Evolutionary conservation across 768 basidiomycete genomes (phyloP).

Genomic region (Gloeostereum incarnatum): DNA sequence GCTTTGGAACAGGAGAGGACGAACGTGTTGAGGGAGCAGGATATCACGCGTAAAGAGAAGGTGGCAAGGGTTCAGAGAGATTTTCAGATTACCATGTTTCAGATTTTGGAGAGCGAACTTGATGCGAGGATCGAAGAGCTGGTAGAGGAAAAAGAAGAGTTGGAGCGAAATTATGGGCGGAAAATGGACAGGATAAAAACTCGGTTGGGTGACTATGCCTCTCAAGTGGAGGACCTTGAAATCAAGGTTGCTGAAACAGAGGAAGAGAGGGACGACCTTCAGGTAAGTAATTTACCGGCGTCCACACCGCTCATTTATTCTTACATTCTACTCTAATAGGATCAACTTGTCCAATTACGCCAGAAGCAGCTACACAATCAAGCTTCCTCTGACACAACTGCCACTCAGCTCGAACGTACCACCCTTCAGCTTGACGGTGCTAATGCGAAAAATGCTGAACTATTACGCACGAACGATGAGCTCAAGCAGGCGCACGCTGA

Average conservation of each 20-base stretch:
- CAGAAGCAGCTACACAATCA: slow-evolving; percentile 42
- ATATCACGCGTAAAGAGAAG: slow-evolving; percentile 45
- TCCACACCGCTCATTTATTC: slow-evolving; percentile 1
- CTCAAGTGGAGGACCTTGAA: slow-evolving; percentile 28
- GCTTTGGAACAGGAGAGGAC: slow-evolving; percentile 46
- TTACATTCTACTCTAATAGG: slow-evolving; percentile 16
- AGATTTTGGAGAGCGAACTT: slow-evolving; percentile 50
- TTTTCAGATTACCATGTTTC: slow-evolving; percentile 58
- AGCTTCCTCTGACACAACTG: slow-evolving; percentile 31
- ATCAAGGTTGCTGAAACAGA: slow-evolving; percentile 27
- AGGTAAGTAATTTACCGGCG: slow-evolving; percentile 24
- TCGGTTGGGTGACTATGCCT: slow-evolving; percentile 20
- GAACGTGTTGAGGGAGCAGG: slow-evolving; percentile 44
- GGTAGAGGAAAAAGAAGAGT: slow-evolving; percentile 23
- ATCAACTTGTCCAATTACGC: slow-evolving; percentile 28
- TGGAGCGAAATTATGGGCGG: slow-evolving; percentile 14
- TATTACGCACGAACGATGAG: slow-evolving; percentile 49
- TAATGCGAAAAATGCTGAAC: slow-evolving; percentile 38
- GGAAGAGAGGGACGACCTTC: slow-evolving; percentile 33
- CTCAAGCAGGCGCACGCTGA: slow-evolving; percentile 45
- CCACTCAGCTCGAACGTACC: slow-evolving; percentile 47
- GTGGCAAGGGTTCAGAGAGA: slow-evolving; percentile 55
- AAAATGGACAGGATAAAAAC: slow-evolving; percentile 19
- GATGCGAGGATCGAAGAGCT: slow-evolving; percentile 42
- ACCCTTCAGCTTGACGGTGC: slow-evolving; percentile 51